phyloP scores from a whole-genome alignment of 805 yeast species.

The Yamadazyma philogaea region DNA sequence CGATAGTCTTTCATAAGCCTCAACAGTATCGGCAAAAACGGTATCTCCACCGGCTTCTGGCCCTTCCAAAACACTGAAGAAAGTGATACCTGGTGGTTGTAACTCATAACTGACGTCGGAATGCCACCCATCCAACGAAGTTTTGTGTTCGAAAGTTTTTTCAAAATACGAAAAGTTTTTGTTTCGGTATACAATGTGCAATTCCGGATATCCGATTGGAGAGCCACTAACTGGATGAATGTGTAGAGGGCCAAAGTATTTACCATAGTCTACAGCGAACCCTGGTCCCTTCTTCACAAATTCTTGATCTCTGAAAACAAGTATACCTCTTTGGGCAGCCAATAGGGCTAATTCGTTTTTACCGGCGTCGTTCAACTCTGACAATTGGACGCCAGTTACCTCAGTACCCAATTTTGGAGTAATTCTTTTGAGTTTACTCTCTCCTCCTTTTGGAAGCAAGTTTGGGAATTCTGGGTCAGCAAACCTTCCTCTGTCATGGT shows the following conservation, averaged over 20 bases:
- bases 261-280: conserved; percentile 30
- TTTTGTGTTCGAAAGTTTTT: conserved; percentile 18
- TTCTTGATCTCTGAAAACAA: conserved; percentile 64
- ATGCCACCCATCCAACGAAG: conserved; percentile 32
- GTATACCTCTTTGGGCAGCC: conserved; percentile 67
- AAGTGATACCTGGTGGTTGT: conserved; percentile 40
- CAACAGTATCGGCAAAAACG: conserved; percentile 36
- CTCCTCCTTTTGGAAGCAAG: conserved; percentile 40
- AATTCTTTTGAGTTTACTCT: conserved; percentile 33
- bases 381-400: conserved; percentile 55
- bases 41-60: conserved; percentile 43
- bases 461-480: conserved; percentile 55
- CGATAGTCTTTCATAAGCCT: conserved; percentile 39
- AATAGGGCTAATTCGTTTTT: conserved; percentile 66
- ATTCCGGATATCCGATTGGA: conserved; percentile 29
- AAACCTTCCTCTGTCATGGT: conserved; percentile 54
- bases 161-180: conserved; percentile 15
- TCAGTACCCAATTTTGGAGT: conserved; percentile 76
- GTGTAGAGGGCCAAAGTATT: conserved; percentile 38
- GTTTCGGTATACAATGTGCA: conserved; percentile 28
- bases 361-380: conserved; percentile 48
- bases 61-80: conserved; percentile 35
- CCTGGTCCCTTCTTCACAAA: conserved; percentile 40
- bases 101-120: conserved; percentile 40
- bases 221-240: conserved; percentile 46